phyloP scores from a whole-genome alignment of 2,329 filamentous ascomycete genomes.

The Fusarium sp. region DNA sequence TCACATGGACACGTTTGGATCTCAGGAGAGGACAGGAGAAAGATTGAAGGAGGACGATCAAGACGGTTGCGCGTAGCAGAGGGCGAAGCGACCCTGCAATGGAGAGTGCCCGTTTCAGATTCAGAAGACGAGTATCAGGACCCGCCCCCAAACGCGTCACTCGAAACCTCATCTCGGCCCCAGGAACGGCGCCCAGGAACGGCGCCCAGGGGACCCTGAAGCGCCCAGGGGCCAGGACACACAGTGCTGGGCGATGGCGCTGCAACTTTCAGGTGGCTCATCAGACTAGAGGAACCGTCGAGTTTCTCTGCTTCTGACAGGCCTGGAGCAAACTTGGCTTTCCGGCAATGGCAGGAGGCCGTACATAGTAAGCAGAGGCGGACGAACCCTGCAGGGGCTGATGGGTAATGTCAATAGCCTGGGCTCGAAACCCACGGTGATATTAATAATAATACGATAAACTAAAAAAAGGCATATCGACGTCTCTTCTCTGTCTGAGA shows the following conservation, averaged over 20 bases:
- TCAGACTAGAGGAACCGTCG: conserved; percentile 35
- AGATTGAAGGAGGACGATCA: conserved; percentile 27
- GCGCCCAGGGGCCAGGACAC: neutral
- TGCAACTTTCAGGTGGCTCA: conserved; percentile 47
- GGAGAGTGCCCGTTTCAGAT: conserved; percentile 45
- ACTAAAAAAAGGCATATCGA: conserved; percentile 42
- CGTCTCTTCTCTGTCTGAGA: conserved; percentile 16
- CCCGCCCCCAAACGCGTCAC: conserved; percentile 33
- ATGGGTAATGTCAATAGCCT: conserved; percentile 4
- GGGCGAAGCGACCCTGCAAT: conserved; percentile 40
- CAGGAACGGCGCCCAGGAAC: conserved; percentile 5
- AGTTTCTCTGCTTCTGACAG: conserved; percentile 27
- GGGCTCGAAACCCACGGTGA: conserved; percentile 18
- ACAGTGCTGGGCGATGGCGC: conserved; percentile 23
- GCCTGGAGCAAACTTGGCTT: conserved; percentile 19
- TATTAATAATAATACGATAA: conserved; percentile 8
- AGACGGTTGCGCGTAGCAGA: conserved; percentile 20
- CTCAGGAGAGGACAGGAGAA: conserved; percentile 24
- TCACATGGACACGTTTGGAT: conserved; percentile 9
- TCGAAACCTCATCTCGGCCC: conserved; percentile 31
- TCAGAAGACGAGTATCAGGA: conserved; percentile 20
- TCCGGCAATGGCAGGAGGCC: conserved; percentile 36
- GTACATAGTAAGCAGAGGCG: conserved; percentile 21
- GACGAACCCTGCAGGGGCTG: conserved; percentile 38
- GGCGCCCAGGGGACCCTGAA: conserved; percentile 17